Evolutionary conservation across 2,329 filamentous ascomycete species (phyloP).

Genomic region (Endocalyx cinctus): DNA sequence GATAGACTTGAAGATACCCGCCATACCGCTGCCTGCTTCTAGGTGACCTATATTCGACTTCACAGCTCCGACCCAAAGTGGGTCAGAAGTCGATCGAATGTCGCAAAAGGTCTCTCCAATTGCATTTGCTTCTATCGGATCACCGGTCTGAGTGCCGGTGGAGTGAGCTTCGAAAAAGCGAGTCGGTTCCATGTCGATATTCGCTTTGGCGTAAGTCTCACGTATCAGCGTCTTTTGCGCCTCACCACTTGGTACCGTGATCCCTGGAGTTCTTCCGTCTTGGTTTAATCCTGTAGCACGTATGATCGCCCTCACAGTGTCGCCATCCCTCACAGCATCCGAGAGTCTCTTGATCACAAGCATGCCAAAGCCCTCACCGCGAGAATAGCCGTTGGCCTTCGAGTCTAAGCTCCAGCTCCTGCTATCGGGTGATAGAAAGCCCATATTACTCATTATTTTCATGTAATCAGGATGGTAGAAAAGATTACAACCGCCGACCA

Average conservation of each 20-base stretch:
- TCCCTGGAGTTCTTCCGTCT: slow-evolving; percentile 14
- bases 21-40: slow-evolving; percentile 9
- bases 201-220: slow-evolving; percentile 17
- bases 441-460: slow-evolving; percentile 5
- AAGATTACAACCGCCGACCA: slow-evolving; percentile 8
- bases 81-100: slow-evolving; percentile 5
- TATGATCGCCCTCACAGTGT: slow-evolving; percentile 31
- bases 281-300: slow-evolving; percentile 17
- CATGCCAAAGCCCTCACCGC: slow-evolving; percentile 45
- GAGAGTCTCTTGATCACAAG: slow-evolving; percentile 45
- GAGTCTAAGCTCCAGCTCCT: slow-evolving; percentile 8
- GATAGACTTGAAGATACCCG: slow-evolving; percentile 15
- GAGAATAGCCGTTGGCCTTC: slow-evolving; percentile 23
- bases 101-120: slow-evolving; percentile 6
- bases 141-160: slow-evolving; percentile 12
- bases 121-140: slow-evolving; percentile 9
- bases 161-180: slow-evolving; percentile 22
- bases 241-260: slow-evolving; percentile 16
- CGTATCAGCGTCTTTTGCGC: slow-evolving; percentile 24
- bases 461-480: slow-evolving; percentile 8
- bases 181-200: slow-evolving; percentile 7
- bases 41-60: slow-evolving; percentile 10
- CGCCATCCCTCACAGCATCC: slow-evolving; percentile 36
- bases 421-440: slow-evolving; percentile 32
- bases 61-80: slow-evolving; percentile 5